Conservation (phyloP, 768 basidiomycete genomes). For the Boletus tylopilopsis region DNA sequence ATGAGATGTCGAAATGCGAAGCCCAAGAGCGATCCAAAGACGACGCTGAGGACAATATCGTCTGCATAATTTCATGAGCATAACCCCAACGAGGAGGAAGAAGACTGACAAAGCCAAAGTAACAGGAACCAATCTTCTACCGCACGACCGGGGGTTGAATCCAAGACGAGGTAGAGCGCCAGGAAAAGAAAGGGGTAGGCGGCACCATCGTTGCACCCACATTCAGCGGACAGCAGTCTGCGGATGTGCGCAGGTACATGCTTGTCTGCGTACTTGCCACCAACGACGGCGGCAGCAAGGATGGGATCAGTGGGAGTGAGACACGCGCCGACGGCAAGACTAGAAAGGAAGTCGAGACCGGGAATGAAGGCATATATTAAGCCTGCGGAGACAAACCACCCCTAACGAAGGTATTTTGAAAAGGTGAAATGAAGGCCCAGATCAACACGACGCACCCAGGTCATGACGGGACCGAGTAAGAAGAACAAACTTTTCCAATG, state of each 20-base stretch:
- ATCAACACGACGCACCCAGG: slow-evolving; percentile 56
- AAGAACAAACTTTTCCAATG: slow-evolving; percentile 91
- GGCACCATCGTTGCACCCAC: slow-evolving; percentile 95
- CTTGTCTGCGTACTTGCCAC: slow-evolving; percentile 97
- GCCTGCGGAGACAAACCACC: slow-evolving; percentile 91
- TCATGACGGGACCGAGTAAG: slow-evolving; percentile 78
- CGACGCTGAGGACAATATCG: slow-evolving; percentile 69
- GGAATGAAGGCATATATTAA: slow-evolving; percentile 93
- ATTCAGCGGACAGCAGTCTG: slow-evolving; percentile 65
- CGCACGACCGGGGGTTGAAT: slow-evolving; percentile 56
- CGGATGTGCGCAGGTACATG: slow-evolving; percentile 87
- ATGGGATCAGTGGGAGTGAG: slow-evolving; percentile 75
- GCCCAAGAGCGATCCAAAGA: slow-evolving; percentile 74
- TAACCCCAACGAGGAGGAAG: neutral
- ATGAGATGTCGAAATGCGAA: slow-evolving; percentile 82
- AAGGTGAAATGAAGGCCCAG: neutral
- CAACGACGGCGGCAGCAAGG: slow-evolving; percentile 55
- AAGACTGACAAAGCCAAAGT: slow-evolving; percentile 76
- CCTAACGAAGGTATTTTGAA: slow-evolving; percentile 39
- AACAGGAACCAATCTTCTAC: slow-evolving; percentile 84
- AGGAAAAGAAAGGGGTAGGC: slow-evolving; percentile 94
- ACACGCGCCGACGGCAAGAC: slow-evolving; percentile 87
- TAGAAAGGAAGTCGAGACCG: slow-evolving; percentile 81
- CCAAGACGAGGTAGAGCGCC: slow-evolving; percentile 81
- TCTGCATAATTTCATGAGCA: slow-evolving; percentile 41